phyloP scores from a whole-genome alignment of 2,329 filamentous ascomycete genomes.

The Fusarium napiforme region DNA sequence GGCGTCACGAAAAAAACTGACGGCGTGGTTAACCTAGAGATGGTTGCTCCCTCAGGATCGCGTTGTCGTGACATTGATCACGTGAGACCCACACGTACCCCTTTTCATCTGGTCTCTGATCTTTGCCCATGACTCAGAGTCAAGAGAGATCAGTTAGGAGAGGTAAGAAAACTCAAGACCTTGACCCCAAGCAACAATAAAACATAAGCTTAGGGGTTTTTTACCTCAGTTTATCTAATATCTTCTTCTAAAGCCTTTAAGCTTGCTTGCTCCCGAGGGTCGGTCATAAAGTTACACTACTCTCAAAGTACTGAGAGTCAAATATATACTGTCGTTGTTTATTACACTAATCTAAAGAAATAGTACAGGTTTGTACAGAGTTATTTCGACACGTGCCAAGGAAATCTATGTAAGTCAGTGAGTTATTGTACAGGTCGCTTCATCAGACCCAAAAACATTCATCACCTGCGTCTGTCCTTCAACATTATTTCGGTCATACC shows the following conservation, averaged over 20 bases:
- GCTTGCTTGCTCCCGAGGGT: neutral
- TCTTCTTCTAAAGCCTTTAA: neutral
- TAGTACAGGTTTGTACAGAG: slow-evolving; percentile 18
- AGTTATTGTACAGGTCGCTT: slow-evolving; percentile 36
- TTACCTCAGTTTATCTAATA: neutral
- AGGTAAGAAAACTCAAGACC: neutral
- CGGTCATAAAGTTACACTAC: neutral
- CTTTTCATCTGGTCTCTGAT: neutral
- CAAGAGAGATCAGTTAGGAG: neutral
- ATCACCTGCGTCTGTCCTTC: slow-evolving; percentile 17
- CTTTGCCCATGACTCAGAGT: neutral
- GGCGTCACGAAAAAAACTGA: slow-evolving; percentile 44
- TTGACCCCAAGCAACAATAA: neutral
- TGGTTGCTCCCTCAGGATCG: neutral
- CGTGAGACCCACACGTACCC: slow-evolving; percentile 29
- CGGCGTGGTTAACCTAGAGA: slow-evolving; percentile 36
- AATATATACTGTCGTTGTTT: neutral
- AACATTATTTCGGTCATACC: slow-evolving; percentile 1
- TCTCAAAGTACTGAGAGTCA: neutral
- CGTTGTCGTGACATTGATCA: slow-evolving; percentile 23
- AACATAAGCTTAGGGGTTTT: neutral
- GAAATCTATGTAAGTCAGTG: slow-evolving; percentile 37
- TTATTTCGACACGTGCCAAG: slow-evolving; percentile 36
- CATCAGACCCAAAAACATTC: slow-evolving; percentile 12
- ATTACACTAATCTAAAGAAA: slow-evolving; percentile 22